Percentiles rank a stretch among this genome's conserved stretches.
Evolutionary conservation across 2,329 filamentous ascomycete genomes (phyloP).

Genomic region (Paracamarosporium sp.): DNA sequence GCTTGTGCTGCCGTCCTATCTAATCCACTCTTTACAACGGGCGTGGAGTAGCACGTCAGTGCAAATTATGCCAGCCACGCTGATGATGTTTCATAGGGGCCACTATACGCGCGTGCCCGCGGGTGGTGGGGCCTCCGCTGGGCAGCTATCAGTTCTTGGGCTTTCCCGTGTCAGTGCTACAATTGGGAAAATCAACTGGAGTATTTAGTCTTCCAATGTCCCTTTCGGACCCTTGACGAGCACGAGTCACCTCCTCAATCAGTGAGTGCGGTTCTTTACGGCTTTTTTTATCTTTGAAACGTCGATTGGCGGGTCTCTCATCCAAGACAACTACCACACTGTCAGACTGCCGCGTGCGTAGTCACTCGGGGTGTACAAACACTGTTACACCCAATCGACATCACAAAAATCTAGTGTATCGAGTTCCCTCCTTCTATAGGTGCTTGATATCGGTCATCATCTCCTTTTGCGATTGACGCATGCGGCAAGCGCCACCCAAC

Average conservation of each 20-base stretch:
- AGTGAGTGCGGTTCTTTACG: neutral
- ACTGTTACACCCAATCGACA: neutral
- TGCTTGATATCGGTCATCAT: neutral
- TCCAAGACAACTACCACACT: neutral
- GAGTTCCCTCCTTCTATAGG: neutral
- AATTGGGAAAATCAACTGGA: conserved; percentile 18
- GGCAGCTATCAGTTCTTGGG: conserved; percentile 23
- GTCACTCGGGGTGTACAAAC: neutral
- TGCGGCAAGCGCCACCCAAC: conserved; percentile 13
- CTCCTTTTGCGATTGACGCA: conserved; percentile 1
- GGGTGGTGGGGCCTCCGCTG: conserved; percentile 25
- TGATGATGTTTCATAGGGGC: conserved; percentile 21
- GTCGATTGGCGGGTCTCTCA: neutral
- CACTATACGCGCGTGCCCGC: conserved; percentile 35
- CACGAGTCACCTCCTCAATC: too few relatives aligned
- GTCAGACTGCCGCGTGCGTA: neutral
- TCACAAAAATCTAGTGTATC: neutral
- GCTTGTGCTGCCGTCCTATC: conserved; percentile 40
- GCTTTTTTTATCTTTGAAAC: conserved; percentile 12
- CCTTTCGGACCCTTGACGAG: conserved; percentile 16
- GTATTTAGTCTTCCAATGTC: conserved; percentile 27
- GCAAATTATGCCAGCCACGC: conserved; percentile 30
- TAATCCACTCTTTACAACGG: conserved; percentile 35
- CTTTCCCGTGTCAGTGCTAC: conserved; percentile 24
- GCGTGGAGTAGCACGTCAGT: conserved; percentile 46